phyloP scores from a whole-genome alignment of 805 yeast genomes.

The Lipomyces yamadae region DNA sequence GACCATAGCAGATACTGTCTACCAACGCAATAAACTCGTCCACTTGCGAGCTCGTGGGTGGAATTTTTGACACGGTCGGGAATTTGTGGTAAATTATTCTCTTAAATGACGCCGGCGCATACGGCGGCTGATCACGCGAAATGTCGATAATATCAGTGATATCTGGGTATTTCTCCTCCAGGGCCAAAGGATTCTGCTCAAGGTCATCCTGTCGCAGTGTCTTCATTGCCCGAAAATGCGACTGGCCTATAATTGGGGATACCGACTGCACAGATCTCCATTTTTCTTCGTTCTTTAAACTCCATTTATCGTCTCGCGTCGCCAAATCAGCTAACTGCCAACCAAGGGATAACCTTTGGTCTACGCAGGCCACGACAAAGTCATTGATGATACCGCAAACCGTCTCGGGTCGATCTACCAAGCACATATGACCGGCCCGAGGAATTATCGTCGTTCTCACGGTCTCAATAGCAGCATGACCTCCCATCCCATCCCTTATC shows the following conservation, averaged over 20 bases:
- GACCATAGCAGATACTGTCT: constrained; percentile 49
- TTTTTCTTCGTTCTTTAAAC: constrained; percentile 72
- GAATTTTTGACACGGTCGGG: constrained; percentile 78
- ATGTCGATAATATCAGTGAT: constrained; percentile 69
- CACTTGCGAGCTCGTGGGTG: constrained; percentile 67
- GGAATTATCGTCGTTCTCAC: constrained; percentile 48
- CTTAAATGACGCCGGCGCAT: constrained; percentile 61
- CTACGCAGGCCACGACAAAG: constrained; percentile 57
- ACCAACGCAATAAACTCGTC: constrained; percentile 59
- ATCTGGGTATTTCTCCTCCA: constrained; percentile 59
- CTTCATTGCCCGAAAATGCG: constrained; percentile 72
- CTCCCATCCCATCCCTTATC: constrained; percentile 41
- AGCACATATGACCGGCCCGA: constrained; percentile 66
- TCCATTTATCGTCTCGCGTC: constrained; percentile 72
- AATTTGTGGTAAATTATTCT: constrained; percentile 67
- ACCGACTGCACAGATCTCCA: constrained; percentile 65
- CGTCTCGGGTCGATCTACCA: constrained; percentile 67
- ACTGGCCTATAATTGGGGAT: constrained; percentile 48
- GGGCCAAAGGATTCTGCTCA: constrained; percentile 59
- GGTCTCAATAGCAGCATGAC: constrained; percentile 34
- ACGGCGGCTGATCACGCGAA: constrained; percentile 67
- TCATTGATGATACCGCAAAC: constrained; percentile 64
- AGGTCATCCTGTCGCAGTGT: constrained; percentile 69
- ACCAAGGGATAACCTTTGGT: constrained; percentile 63
- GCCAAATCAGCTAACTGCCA: constrained; percentile 67